phyloP scores from a whole-genome alignment of 2,329 filamentous ascomycete genomes.

The Tolypocladium sp. region DNA sequence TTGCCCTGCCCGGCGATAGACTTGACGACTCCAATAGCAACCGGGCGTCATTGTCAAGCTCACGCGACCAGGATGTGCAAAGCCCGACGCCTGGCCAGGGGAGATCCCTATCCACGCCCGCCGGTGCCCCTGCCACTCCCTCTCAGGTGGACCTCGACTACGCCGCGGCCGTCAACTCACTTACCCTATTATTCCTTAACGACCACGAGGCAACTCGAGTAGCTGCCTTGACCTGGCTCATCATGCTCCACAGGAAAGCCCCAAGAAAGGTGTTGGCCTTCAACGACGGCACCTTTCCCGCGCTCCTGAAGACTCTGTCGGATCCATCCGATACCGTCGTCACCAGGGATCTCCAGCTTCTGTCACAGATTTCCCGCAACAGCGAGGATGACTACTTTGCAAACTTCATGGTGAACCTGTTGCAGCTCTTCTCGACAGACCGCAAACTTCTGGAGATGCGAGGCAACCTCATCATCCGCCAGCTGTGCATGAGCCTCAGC shows the following conservation, averaged over 20 bases:
- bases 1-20: slow-evolving; percentile 33
- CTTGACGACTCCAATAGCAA: slow-evolving; percentile 38
- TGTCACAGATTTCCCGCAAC: slow-evolving; percentile 93
- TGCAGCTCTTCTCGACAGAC: slow-evolving; percentile 94
- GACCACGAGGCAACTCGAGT: slow-evolving; percentile 95
- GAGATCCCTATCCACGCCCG: slow-evolving; percentile 36
- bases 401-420: slow-evolving; percentile 93
- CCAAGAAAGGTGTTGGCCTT: slow-evolving; percentile 89
- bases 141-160: slow-evolving; percentile 78
- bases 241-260: slow-evolving; percentile 95
- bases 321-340: slow-evolving; percentile 94
- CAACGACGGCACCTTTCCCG: slow-evolving; percentile 94
- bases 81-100: slow-evolving; percentile 43
- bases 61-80: slow-evolving; percentile 41
- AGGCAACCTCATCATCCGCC: slow-evolving; percentile 92
- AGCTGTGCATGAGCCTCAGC: slow-evolving; percentile 85
- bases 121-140: slow-evolving; percentile 29
- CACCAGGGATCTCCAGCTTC: slow-evolving; percentile 81
- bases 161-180: slow-evolving; percentile 82
- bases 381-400: slow-evolving; percentile 97
- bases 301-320: slow-evolving; percentile 88
- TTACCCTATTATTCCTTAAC: slow-evolving; percentile 89
- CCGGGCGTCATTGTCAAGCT: slow-evolving; percentile 42
- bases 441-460: slow-evolving; percentile 81
- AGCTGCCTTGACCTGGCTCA: slow-evolving; percentile 88